Conservation (phyloP, 352 stramenopile genomes). For the Pythium dissotocum region DNA sequence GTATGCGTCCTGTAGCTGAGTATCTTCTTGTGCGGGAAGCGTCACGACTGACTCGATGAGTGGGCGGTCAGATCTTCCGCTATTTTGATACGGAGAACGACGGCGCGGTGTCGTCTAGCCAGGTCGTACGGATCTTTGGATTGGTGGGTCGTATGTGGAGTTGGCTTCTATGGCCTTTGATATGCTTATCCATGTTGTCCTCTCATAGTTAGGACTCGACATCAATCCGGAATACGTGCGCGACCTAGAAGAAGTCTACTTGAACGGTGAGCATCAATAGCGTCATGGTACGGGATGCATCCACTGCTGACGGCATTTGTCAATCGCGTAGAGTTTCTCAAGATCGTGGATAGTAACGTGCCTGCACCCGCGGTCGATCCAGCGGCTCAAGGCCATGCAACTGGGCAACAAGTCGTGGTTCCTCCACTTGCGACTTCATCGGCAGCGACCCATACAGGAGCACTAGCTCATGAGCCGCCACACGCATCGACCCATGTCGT, state of each 20-base stretch:
- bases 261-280: conserved; percentile 19
- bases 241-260: conserved; percentile 64
- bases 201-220: conserved; percentile 46
- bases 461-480: not conserved
- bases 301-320: not conserved
- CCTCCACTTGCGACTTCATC: not conserved
- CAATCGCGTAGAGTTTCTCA: conserved; percentile 53
- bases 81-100: conserved; percentile 75
- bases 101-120: conserved; percentile 53
- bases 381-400: not conserved
- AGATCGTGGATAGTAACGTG: conserved; percentile 69
- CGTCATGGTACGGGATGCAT: not conserved
- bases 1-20: conserved; percentile 24
- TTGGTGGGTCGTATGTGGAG: conserved; percentile 32
- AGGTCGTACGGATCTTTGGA: conserved; percentile 63
- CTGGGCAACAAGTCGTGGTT: not conserved
- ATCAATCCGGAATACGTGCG: conserved; percentile 52
- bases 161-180: not conserved
- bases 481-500: not conserved
- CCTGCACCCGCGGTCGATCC: not conserved
- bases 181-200: not conserved
- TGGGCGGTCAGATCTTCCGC: conserved; percentile 52
- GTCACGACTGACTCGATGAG: not conserved
- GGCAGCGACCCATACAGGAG: not conserved
- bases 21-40: not conserved